Conservation (phyloP, 2,329 filamentous ascomycete genomes). For the Clarireedia paspali region DNA sequence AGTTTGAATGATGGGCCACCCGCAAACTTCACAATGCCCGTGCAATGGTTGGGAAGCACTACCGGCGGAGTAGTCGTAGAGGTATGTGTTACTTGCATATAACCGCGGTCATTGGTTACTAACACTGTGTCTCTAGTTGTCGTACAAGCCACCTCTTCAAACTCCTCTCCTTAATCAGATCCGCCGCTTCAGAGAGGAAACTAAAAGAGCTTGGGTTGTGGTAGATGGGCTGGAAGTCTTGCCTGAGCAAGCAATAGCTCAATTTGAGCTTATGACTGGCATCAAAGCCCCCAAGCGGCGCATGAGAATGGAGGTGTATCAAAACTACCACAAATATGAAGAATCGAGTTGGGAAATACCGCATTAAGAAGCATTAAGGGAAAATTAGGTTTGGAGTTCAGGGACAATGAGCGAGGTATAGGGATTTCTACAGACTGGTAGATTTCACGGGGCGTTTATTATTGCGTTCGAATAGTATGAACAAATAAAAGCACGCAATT, state of each 20-base stretch:
- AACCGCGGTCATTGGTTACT: neutral
- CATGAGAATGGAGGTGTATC: conserved; percentile 46
- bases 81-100: conserved; percentile 13
- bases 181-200: conserved; percentile 34
- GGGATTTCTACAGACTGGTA: no score
- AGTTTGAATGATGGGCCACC: conserved; percentile 54
- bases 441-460: no score
- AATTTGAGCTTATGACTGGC: conserved; percentile 76
- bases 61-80: conserved; percentile 73
- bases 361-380: neutral
- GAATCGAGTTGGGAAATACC: neutral
- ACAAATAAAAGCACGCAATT: no score
- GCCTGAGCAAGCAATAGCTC: conserved; percentile 72
- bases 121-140: conserved; percentile 34
- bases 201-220: conserved; percentile 61
- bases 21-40: conserved; percentile 62
- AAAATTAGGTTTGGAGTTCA: neutral
- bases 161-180: conserved; percentile 66
- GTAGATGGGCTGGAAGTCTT: conserved; percentile 70
- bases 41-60: conserved; percentile 61
- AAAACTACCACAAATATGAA: conserved; percentile 24
- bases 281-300: conserved; percentile 60
- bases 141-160: conserved; percentile 60
- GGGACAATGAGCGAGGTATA: no score
- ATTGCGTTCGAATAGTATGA: no score